Evolutionary conservation across 2,329 filamentous ascomycete species (phyloP).

Genomic region (Colletotrichum truncatum): DNA sequence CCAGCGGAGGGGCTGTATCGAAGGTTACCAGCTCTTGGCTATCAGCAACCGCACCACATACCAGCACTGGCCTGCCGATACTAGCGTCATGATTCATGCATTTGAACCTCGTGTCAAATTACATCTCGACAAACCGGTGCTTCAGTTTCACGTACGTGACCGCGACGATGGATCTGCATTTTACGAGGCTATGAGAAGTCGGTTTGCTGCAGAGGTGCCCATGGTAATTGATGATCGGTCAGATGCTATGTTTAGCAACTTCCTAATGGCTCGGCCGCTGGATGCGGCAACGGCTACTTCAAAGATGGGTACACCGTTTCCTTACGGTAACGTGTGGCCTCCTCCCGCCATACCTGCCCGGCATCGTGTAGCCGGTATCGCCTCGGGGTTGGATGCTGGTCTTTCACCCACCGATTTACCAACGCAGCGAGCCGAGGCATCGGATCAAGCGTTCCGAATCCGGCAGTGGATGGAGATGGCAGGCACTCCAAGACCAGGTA

Average conservation of each 20-base stretch:
- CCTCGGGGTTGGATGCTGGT: constrained; percentile 35
- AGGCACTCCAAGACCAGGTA: constrained; percentile 39
- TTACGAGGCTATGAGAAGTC: background rate
- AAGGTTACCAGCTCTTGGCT: constrained; percentile 80
- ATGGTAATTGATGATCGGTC: constrained; percentile 58
- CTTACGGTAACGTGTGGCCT: constrained; percentile 76
- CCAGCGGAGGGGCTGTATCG: constrained; percentile 76
- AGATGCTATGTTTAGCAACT: constrained; percentile 69
- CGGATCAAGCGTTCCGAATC: constrained; percentile 76
- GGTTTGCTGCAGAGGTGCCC: constrained; percentile 60
- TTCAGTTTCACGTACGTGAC: constrained; percentile 59
- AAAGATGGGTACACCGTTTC: constrained; percentile 43
- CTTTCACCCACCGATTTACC: constrained; percentile 50
- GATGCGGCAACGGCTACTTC: constrained; percentile 44
- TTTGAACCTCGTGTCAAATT: constrained; percentile 77
- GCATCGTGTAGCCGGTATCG: constrained; percentile 56
- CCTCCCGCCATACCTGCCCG: constrained; percentile 73
- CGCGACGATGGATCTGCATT: background rate
- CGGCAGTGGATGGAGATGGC: constrained; percentile 79
- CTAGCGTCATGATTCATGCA: constrained; percentile 73
- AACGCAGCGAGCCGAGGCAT: constrained; percentile 65
- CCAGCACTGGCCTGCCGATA: constrained; percentile 72
- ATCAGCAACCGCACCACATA: constrained; percentile 64
- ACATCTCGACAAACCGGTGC: constrained; percentile 78
- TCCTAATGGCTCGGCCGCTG: constrained; percentile 70